Evolutionary conservation across 495 filamentous ascomycete species (phyloP).

Genomic region (Penicillium malachiteum): DNA sequence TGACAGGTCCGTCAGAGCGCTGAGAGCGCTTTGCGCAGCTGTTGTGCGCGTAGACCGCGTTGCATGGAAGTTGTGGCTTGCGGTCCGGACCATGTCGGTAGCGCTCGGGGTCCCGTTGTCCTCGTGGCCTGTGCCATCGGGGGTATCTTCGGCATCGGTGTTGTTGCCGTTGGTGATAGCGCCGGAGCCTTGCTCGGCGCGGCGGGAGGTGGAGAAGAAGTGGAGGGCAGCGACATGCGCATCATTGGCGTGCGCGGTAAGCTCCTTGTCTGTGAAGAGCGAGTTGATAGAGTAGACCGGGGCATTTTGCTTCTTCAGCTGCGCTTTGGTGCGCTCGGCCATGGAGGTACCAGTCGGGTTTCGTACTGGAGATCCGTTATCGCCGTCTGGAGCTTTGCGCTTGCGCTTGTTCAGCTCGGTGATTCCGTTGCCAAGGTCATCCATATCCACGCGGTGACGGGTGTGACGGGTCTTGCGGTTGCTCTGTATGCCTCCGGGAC

Average conservation of each 20-base stretch:
- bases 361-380: conserved; percentile 68
- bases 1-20: conserved; percentile 60
- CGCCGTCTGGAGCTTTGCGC: conserved; percentile 68
- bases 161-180: conserved; percentile 45
- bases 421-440: conserved; percentile 65
- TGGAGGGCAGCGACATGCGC: conserved; percentile 66
- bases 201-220: conserved; percentile 52
- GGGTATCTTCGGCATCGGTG: conserved; percentile 46
- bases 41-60: conserved; percentile 67
- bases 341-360: conserved; percentile 49
- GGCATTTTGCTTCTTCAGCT: conserved; percentile 39
- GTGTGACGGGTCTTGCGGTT: conserved; percentile 84
- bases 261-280: conserved; percentile 92
- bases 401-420: conserved; percentile 72
- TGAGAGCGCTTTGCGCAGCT: conserved; percentile 53
- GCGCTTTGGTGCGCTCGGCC: conserved; percentile 44
- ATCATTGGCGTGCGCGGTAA: conserved; percentile 69
- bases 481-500: conserved; percentile 75
- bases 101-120: conserved; percentile 55
- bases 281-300: conserved; percentile 78
- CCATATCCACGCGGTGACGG: conserved; percentile 73
- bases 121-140: conserved; percentile 50
- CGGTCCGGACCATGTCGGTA: conserved; percentile 67
- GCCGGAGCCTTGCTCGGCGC: conserved; percentile 44
- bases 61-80: conserved; percentile 62